Conservation (phyloP, 1,139 yeast genomes). For the Suhomyces coccinellae region DNA sequence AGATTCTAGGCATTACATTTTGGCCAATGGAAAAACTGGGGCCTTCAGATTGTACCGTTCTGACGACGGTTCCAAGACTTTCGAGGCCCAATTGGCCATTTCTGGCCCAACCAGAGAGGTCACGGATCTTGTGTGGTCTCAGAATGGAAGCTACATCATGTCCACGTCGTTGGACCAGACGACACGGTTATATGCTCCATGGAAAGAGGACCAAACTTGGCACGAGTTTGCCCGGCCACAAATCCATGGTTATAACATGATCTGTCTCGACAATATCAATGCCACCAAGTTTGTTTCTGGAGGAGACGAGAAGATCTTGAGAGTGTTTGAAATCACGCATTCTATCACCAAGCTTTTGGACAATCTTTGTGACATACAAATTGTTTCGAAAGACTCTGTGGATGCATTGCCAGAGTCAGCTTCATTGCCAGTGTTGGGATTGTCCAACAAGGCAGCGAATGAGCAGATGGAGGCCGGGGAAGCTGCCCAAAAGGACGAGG, state of each 20-base stretch:
- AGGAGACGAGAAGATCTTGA: constrained; percentile 90
- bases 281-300: constrained; percentile 78
- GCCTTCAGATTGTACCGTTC: constrained; percentile 78
- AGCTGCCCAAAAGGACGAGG: constrained; percentile 34
- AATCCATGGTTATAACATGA: constrained; percentile 97
- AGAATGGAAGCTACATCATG: constrained; percentile 63
- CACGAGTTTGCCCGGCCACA: constrained; percentile 96
- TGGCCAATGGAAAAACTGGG: constrained; percentile 90
- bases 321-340: constrained; percentile 89
- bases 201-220: constrained; percentile 59
- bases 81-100: constrained; percentile 61
- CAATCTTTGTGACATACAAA: constrained; percentile 50
- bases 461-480: constrained; percentile 47
- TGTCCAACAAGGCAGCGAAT: constrained; percentile 84
- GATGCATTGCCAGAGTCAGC: constrained; percentile 70
- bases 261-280: constrained; percentile 67
- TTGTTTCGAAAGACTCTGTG: constrained; percentile 23
- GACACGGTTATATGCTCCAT: constrained; percentile 75
- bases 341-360: constrained; percentile 66
- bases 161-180: constrained; percentile 91
- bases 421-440: constrained; percentile 86
- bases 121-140: constrained; percentile 82
- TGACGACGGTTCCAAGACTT: constrained; percentile 33
- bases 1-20: constrained; percentile 43
- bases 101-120: constrained; percentile 77